phyloP scores from a whole-genome alignment of 805 yeast species.

The Candida coleopterorum region DNA sequence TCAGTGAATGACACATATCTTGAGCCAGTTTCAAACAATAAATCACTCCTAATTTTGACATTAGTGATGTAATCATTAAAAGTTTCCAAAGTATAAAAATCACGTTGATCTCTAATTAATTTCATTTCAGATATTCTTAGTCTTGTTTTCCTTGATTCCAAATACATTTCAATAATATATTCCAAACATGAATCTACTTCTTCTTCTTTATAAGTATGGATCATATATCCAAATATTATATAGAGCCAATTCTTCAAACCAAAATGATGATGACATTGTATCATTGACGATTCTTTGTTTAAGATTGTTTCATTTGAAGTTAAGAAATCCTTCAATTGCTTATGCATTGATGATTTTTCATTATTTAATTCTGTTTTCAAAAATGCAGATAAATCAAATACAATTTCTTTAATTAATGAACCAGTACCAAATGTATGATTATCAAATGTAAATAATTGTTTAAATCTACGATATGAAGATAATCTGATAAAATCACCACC shows the following conservation, averaged over 20 bases:
- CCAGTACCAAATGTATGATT: constrained; percentile 34
- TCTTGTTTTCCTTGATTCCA: constrained; percentile 14
- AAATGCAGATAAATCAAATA: constrained; percentile 28
- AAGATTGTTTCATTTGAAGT: constrained; percentile 12
- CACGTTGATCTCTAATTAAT: constrained; percentile 7
- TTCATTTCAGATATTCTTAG: constrained; percentile 5
- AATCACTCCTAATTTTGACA: constrained; percentile 19
- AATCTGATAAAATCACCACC: constrained; percentile 33
- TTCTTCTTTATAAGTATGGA: constrained; percentile 16
- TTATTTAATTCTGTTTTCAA: constrained; percentile 23
- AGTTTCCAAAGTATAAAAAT: constrained; percentile 13
- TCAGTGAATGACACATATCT: constrained; percentile 19
- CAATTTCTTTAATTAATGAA: constrained; percentile 27
- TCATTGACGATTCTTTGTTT: constrained; percentile 10
- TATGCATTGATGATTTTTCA: constrained; percentile 11
- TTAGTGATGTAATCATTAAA: constrained; percentile 21
- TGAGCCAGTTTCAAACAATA: constrained; percentile 16
- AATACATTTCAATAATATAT: constrained; percentile 27
- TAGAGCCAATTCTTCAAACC: constrained; percentile 13
- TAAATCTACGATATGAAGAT: constrained; percentile 28
- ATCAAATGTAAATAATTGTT: constrained; percentile 19
- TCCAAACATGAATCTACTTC: constrained; percentile 24
- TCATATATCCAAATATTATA: constrained; percentile 22
- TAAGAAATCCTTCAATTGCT: constrained; percentile 19
- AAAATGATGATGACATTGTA: constrained; percentile 13